Base-by-base conservation (phyloP, 1,284 basidiomycete species). In the Ceratobasidium sp. region DNA sequence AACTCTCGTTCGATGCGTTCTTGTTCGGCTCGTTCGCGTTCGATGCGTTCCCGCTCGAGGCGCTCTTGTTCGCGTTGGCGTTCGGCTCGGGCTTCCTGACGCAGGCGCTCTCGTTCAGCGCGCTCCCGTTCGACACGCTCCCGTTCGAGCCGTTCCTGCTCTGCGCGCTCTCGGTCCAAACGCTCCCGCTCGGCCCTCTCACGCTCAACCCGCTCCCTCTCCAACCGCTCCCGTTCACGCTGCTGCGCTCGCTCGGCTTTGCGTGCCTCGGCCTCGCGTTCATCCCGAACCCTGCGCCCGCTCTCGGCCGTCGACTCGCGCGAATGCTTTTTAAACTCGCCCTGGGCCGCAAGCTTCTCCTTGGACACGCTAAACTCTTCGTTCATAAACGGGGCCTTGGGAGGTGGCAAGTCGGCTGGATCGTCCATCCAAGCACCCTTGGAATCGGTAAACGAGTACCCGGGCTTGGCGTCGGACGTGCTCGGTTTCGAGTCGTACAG, bases 291-390 rank as follows among this genome's bases (percentile, higher is more conserved):
- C 32, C 45, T 47, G 3, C 56, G 38, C 29, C 58, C 54, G 25
- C 67, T 57, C 54, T 69, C 67, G 17, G 53, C 54, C 17, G 54
- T 57, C 22, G 47, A 69, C 22, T 69, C 67, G 17, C 67, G 47
- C 38, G 35, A 29, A 54, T 43, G 65, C 40, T 68, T 50, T 53
- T 69, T 58, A 31, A 56, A 64, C 50, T 70, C 62, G 49, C 50
- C 50, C 35, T 67, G 62, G 5, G 62, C 62, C 0, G 38, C 62
- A 17, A 67, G 40, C 29, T 67, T 67, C 29, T 67, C 62, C 52
- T 54, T 67, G 35, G 62, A 67, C 22, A 67, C 38, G 52, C 62
- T 67, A 67, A 67, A 67, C 22, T 50, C 47, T 8, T 67, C 62
- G 52, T 54, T 54, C 62, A 67, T 54, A 34, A 54, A 53, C 62